Evolutionary conservation across 2,329 filamentous ascomycete genomes (phyloP).

Genomic region (Pyrenochaeta sp.): DNA sequence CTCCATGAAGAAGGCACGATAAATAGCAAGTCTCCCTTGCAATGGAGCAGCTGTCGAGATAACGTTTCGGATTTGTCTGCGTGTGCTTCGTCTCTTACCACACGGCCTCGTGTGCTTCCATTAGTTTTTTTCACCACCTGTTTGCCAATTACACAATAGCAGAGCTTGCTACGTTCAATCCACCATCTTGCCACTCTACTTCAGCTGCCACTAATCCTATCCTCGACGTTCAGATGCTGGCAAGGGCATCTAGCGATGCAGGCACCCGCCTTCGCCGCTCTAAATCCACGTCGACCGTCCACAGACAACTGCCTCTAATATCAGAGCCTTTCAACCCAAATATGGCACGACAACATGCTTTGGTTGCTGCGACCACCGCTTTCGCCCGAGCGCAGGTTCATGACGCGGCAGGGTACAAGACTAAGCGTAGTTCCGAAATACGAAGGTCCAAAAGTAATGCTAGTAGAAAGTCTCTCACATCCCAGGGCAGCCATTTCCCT

Average conservation of each 20-base stretch:
- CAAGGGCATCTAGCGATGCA: constrained; percentile 47
- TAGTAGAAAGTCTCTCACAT: constrained; percentile 42
- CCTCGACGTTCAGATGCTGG: constrained; percentile 36
- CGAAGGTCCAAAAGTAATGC: constrained; percentile 43
- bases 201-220: constrained; percentile 28
- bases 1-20: constrained; percentile 1
- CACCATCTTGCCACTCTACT: constrained; percentile 25
- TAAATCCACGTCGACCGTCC: constrained; percentile 46
- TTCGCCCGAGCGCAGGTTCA: constrained; percentile 43
- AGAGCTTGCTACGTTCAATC: constrained; percentile 29
- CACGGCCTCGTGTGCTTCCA: constrained; percentile 1
- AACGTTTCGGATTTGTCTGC: background rate
- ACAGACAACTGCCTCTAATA: constrained; percentile 25
- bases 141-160: constrained; percentile 30
- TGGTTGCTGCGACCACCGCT: constrained; percentile 49
- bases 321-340: constrained; percentile 36
- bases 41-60: background rate
- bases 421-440: constrained; percentile 28
- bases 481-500: constrained; percentile 50
- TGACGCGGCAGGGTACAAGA: constrained; percentile 19
- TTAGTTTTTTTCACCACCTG: constrained; percentile 20
- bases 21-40: background rate
- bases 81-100: background rate
- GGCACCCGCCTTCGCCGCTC: constrained; percentile 48
- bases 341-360: constrained; percentile 45